phyloP scores from a whole-genome alignment of 352 stramenopile species.

The Phytophthora citricola region DNA sequence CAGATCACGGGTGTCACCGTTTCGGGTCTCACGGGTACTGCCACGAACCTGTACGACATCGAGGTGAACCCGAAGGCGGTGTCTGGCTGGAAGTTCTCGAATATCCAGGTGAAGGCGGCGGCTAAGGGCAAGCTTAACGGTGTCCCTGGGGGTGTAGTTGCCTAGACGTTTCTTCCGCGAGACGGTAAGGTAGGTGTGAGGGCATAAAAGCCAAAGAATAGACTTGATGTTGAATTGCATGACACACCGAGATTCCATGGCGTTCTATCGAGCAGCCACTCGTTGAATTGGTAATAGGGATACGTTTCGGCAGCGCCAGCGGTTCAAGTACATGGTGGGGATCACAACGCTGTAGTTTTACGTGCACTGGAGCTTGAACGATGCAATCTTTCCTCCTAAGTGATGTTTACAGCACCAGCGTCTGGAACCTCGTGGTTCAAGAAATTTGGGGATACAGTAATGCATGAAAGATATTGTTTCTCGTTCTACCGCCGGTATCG shows the following conservation, averaged over 20 bases:
- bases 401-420: no score
- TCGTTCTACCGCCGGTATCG: no score
- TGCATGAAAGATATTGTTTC: no score
- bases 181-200: conserved; percentile 6
- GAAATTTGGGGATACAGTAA: background rate
- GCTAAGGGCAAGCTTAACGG: conserved; percentile 25
- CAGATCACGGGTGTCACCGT: conserved; percentile 15
- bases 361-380: no score
- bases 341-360: no score
- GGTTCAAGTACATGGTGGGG: background rate
- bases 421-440: background rate
- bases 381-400: no score
- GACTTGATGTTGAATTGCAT: conserved; percentile 15
- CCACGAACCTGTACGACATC: conserved; percentile 37
- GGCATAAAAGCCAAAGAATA: conserved; percentile 4
- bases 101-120: conserved; percentile 17
- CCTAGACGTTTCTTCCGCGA: conserved; percentile 6
- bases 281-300: no score
- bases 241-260: background rate
- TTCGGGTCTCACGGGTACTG: conserved; percentile 23
- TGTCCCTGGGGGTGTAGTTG: conserved; percentile 16
- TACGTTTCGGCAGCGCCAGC: background rate
- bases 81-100: conserved; percentile 18
- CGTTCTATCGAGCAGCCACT: background rate
- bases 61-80: conserved; percentile 30